Conservation (phyloP, 2,329 filamentous ascomycete species). For the Ascochyta viciae-villosae region DNA sequence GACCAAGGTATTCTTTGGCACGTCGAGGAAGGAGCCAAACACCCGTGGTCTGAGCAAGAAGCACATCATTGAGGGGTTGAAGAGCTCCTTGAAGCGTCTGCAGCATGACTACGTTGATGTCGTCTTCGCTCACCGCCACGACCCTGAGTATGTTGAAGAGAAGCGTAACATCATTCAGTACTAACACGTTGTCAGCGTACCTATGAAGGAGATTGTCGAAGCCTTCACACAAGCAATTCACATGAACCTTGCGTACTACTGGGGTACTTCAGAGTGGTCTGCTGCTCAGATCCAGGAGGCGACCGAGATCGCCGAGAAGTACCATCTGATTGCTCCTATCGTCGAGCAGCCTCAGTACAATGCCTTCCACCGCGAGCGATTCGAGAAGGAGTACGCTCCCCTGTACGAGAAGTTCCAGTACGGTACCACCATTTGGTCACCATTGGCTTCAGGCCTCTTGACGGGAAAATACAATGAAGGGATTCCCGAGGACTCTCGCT, state of each 20-base stretch:
- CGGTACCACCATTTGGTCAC: slow-evolving; percentile 64
- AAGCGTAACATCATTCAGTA: not conserved
- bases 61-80: slow-evolving; percentile 65
- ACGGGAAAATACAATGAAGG: slow-evolving; percentile 71
- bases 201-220: slow-evolving; percentile 69
- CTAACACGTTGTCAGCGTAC: slow-evolving; percentile 51
- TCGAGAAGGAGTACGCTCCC: slow-evolving; percentile 67
- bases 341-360: slow-evolving; percentile 67
- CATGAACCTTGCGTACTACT: slow-evolving; percentile 64
- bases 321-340: slow-evolving; percentile 66
- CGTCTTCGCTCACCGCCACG: slow-evolving; percentile 68
- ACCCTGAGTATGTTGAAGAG: slow-evolving; percentile 50
- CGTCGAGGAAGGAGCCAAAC: slow-evolving; percentile 64
- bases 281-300: slow-evolving; percentile 67
- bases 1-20: slow-evolving; percentile 60
- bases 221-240: slow-evolving; percentile 60
- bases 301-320: slow-evolving; percentile 65
- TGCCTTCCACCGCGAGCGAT: slow-evolving; percentile 66
- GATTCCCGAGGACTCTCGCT: slow-evolving; percentile 66
- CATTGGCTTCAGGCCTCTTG: slow-evolving; percentile 62
- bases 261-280: slow-evolving; percentile 65
- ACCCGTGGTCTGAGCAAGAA: slow-evolving; percentile 58
- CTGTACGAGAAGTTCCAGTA: slow-evolving; percentile 64
- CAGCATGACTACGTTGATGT: slow-evolving; percentile 72
- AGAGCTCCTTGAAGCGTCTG: slow-evolving; percentile 64